phyloP scores from a whole-genome alignment of 352 stramenopile genomes.

The Ophiocytium majus region DNA sequence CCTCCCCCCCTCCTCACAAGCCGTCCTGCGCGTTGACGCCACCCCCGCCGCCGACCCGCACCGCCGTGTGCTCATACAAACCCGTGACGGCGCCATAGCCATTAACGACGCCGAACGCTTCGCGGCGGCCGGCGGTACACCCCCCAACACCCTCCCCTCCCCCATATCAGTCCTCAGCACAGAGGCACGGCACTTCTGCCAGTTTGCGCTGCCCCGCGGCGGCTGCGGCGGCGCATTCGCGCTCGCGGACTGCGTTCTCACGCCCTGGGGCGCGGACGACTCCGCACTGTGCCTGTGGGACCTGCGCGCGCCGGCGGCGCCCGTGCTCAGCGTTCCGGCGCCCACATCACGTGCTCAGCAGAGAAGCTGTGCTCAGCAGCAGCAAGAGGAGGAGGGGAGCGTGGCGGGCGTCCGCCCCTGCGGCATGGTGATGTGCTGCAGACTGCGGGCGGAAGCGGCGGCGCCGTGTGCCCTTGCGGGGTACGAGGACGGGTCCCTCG shows the following conservation, averaged over 20 bases:
- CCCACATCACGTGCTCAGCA: too few species aligned
- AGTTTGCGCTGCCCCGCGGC: slow-evolving; percentile 6
- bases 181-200: background rate
- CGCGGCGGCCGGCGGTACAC: background rate
- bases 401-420: too few species aligned
- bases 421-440: background rate
- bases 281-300: background rate
- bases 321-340: background rate
- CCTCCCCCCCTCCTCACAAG: background rate
- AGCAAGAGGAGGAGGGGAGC: too few species aligned
- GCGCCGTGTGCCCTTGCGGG: too few species aligned
- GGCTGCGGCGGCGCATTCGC: background rate
- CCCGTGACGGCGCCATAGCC: background rate
- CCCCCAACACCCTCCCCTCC: background rate
- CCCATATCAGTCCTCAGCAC: background rate
- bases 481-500: background rate
- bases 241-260: background rate
- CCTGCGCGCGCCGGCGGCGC: background rate
- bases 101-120: background rate
- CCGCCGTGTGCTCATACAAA: background rate
- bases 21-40: background rate
- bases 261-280: background rate
- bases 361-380: too few species aligned
- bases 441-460: background rate
- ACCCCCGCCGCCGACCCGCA: background rate